phyloP scores from a whole-genome alignment of 2,329 filamentous ascomycete genomes.

The Paecilomyces niveus region DNA sequence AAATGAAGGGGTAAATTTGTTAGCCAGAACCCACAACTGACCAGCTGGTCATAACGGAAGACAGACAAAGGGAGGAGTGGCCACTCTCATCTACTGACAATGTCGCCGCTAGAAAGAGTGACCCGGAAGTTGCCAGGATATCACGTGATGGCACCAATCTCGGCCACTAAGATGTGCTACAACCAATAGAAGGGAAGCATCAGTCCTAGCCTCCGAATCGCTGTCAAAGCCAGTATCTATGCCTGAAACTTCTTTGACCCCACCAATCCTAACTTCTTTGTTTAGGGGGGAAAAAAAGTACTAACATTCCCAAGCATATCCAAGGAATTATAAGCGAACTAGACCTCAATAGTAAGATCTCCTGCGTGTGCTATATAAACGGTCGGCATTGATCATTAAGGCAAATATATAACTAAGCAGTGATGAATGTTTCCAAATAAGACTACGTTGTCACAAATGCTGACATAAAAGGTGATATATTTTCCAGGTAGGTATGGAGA shows the following conservation, averaged over 20 bases:
- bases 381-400: background rate
- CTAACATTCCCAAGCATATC: no score
- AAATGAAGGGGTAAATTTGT: background rate
- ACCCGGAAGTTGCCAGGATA: background rate
- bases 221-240: background rate
- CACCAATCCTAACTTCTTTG: no score
- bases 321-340: background rate
- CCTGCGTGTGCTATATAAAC: background rate
- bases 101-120: background rate
- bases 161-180: background rate
- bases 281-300: no score
- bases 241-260: background rate
- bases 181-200: background rate
- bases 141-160: background rate
- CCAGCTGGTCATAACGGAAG: background rate
- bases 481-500: background rate
- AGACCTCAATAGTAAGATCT: background rate
- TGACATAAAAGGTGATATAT: background rate
- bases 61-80: background rate
- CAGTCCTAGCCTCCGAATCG: background rate
- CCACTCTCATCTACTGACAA: background rate
- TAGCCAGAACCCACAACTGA: background rate
- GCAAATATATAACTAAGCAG: background rate
- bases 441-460: background rate
- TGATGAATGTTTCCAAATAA: background rate